phyloP scores from a whole-genome alignment of 2,329 filamentous ascomycete genomes.

The Fusarium zealandicum region DNA sequence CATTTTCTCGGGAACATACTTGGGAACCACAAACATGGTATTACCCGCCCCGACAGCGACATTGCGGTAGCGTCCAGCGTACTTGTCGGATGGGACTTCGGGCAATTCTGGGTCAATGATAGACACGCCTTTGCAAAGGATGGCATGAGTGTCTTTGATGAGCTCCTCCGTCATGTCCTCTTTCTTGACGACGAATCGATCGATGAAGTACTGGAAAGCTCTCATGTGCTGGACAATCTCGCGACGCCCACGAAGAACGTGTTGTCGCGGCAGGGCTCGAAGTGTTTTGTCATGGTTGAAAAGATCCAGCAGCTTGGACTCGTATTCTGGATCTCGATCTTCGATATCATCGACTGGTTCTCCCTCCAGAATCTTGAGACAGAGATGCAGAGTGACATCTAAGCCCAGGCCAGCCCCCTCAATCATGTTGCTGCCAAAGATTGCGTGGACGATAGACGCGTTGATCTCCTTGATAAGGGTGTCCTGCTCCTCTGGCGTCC shows the following conservation, averaged over 20 bases:
- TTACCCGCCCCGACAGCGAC: slow-evolving; percentile 37
- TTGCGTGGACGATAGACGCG: slow-evolving; percentile 26
- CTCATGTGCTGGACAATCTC: slow-evolving; percentile 37
- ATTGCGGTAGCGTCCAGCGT: slow-evolving; percentile 38
- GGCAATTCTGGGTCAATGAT: slow-evolving; percentile 8
- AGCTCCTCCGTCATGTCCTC: slow-evolving; percentile 28
- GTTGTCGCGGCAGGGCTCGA: neutral
- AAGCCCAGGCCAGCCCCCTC: slow-evolving; percentile 29
- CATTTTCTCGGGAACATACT: slow-evolving; percentile 40
- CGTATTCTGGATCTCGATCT: slow-evolving; percentile 2
- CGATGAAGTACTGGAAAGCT: slow-evolving; percentile 31
- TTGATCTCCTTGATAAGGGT: slow-evolving; percentile 16
- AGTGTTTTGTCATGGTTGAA: neutral
- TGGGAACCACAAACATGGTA: slow-evolving; percentile 40
- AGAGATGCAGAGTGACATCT: slow-evolving; percentile 28
- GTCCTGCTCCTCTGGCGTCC: slow-evolving; percentile 5
- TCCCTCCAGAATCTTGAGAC: slow-evolving; percentile 17
- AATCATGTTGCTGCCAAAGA: slow-evolving; percentile 41
- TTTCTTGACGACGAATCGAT: slow-evolving; percentile 3
- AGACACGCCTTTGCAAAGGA: slow-evolving; percentile 15
- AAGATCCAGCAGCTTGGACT: slow-evolving; percentile 7
- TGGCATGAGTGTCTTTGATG: slow-evolving; percentile 30
- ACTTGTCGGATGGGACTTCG: slow-evolving; percentile 16
- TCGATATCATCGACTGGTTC: slow-evolving; percentile 10
- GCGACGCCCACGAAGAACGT: slow-evolving; percentile 17